Evolutionary conservation across 108 stramenopile species (phyloP), one percentile per base, ranked within the genome.

Genomic region (Seminavis robusta): DNA sequence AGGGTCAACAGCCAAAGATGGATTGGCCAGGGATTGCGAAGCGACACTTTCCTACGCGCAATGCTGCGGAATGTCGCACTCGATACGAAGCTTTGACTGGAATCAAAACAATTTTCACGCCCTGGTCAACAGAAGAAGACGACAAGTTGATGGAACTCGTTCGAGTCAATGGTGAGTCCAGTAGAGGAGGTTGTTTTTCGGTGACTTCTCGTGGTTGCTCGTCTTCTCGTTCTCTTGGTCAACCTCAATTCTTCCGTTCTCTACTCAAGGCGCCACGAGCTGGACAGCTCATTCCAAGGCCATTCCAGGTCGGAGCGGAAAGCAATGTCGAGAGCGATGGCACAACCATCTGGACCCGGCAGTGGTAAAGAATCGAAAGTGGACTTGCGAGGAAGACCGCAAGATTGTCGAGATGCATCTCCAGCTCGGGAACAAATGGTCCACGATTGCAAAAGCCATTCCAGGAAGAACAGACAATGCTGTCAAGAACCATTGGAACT

Each of bases 261-360:
- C n/a, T n/a, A n/a, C n/a, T n/a, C n/a, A n/a, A n/a, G n/a, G n/a
- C n/a, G n/a, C n/a, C n/a, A n/a, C n/a, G n/a, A n/a, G n/a, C n/a
- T n/a, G n/a, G n/a, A n/a, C n/a, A n/a, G n/a, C n/a, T n/a, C n/a
- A n/a, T n/a, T n/a, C n/a, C n/a, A n/a, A n/a, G n/a, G n/a, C n/a
- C 11, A 76, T 92, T 23, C 81, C 83, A 7, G 65, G 95, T 23
- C 90, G 98, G 19, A 94, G 83, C 49, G 98, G 98, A 21, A 98
- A 98, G 79, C 98, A 98, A 72, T 97, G 96, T 77, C 72, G 98
- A 2, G 98, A 98, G 72, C 79, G 98, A 26, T 98, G 96, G 96
- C 94, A 92, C 65, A 98, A 98, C 73, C 98, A 98, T 70, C 73
- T 99, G 39, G 95, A 99, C 57, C 98, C 98, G 3, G 65, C 73